Evolutionary conservation across 2,329 filamentous ascomycete genomes (phyloP), one percentile per base, ranked within the genome.

Genomic region (Botryotinia narcissicola): DNA sequence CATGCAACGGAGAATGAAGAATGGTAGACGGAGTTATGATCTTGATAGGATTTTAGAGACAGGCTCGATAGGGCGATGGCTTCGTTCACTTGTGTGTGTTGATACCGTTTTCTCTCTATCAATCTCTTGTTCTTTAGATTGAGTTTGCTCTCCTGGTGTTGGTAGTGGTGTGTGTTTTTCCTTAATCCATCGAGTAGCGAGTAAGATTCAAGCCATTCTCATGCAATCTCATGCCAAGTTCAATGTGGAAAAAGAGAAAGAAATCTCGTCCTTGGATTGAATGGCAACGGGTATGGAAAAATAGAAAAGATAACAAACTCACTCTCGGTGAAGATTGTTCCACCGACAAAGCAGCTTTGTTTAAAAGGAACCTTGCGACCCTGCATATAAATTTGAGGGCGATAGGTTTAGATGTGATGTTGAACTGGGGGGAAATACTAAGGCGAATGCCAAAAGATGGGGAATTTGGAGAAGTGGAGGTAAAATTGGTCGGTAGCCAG

Each of bases 391-490:
- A 40, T 16, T 32, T 67, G 64, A 46, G n/a, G 64, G 66, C 54
- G 29, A 73, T 73, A 42, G 20, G 25, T 37, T 44, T 20, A 37
- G 46, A 70, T 59, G 44, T 60, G 32, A 59, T 61, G 64, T 59
- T 73, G 25, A 25, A n/a, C 67, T 60, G 40, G 54, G 70, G 59
- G 44, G 44, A 46, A 46, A 35, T n/a, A 35, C 61, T n/a, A 44
- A 72, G 51, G 46, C 51, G 42, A 48, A 37, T 68, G 29, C 18
- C n/a, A 73, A 73, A 70, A 69, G 71, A 69, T 70, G 71, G 71
- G 71, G 54, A 73, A 70, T 62, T 73, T 73, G 71, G 71, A 73
- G 71, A 70, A 73, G 64, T 62, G 71, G 64, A 70, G 71, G 64
- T 29, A 35, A 51, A 70, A 48, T 60, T 68, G 29, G 29, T 46